A percentile compares a stretch with the other conserved stretches of the same genome.
Evolutionary conservation across 768 basidiomycete genomes (phyloP).

Genomic region (Mrakia frigida): DNA sequence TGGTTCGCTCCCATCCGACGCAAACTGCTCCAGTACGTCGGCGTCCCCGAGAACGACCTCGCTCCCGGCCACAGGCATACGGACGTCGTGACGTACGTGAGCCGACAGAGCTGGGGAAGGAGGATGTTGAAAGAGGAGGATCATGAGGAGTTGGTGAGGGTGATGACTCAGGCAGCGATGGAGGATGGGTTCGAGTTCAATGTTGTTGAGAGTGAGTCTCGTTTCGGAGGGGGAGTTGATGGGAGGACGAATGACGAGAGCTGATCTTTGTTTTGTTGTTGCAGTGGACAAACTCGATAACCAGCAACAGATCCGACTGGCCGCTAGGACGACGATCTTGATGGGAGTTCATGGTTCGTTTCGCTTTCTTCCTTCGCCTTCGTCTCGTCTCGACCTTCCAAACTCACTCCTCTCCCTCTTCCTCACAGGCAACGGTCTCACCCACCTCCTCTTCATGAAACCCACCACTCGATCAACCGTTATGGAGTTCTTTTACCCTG

Average conservation of each 20-base stretch:
- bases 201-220: slow-evolving; percentile 39
- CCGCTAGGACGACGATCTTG: slow-evolving; percentile 75
- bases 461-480: slow-evolving; percentile 75
- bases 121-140: slow-evolving; percentile 70
- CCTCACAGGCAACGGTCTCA: slow-evolving; percentile 74
- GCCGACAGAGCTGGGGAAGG: slow-evolving; percentile 79
- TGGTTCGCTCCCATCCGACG: slow-evolving; percentile 78
- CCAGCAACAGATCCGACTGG: slow-evolving; percentile 70
- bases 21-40: slow-evolving; percentile 67
- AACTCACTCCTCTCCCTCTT: not conserved
- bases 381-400: too few relatives aligned
- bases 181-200: slow-evolving; percentile 61
- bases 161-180: slow-evolving; percentile 64
- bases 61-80: slow-evolving; percentile 15
- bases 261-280: too few relatives aligned
- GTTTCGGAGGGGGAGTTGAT: too few relatives aligned
- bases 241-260: too few relatives aligned
- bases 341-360: slow-evolving; percentile 43
- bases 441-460: slow-evolving; percentile 87
- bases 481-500: slow-evolving; percentile 83
- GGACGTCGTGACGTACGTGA: slow-evolving; percentile 88
- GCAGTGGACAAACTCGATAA: slow-evolving; percentile 56
- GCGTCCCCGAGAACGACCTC: slow-evolving; percentile 40
- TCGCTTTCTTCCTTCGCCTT: not conserved
- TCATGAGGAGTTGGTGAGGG: slow-evolving; percentile 72